Base-by-base conservation (phyloP, 2,329 filamentous ascomycete species). In the Leptodontidium sp. region DNA sequence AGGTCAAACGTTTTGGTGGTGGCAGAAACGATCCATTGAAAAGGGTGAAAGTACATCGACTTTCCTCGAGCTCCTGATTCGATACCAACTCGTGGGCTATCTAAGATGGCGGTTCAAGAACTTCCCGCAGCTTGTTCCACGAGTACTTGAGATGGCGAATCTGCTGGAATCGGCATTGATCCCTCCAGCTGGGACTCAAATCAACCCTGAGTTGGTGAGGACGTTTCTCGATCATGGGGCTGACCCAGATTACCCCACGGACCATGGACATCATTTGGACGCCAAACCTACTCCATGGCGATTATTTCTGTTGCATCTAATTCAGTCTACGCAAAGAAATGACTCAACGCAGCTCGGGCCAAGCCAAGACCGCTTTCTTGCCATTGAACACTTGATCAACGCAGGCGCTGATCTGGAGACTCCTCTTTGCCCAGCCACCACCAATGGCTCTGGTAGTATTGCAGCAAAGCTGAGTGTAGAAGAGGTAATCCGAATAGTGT, bases 191-290 rank as follows among this genome's bases (percentile, higher is more conserved):
- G 50, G 11, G 11, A 29, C 24, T 29, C 24, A 1, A 29, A 12
- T 53, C 4, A 53, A 29, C 4, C 14, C 2, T 3, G 24, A 53
- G 2, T 4, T 53, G 50, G 50, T 53, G 50, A 32, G 17, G 26
- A 24, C 14, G 12, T 53, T 53, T 53, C 50, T 53, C 24, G 24
- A 53, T 53, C 50, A 53, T 53, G 50, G 50, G 6, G 50, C 50
- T 15, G 50, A 53, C 26, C 50, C 50, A 7, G 26, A 53, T 29
- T 29, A 15, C 24, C 1, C 24, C 14, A 29, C 50, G 15, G 50
- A 53, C 24, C 50, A 53, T 29, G 50, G 50, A 4, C 14, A 53
- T 53, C 24, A 53, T 11, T 53, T 53, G 24, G 50, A 53, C 26
- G 24, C 50, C 24, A 53, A 53, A 53, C 50, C 50, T 14, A 53